Conservation (phyloP, 129 eudicot species). For the Chrysanthemum lavandulifolium region DNA sequence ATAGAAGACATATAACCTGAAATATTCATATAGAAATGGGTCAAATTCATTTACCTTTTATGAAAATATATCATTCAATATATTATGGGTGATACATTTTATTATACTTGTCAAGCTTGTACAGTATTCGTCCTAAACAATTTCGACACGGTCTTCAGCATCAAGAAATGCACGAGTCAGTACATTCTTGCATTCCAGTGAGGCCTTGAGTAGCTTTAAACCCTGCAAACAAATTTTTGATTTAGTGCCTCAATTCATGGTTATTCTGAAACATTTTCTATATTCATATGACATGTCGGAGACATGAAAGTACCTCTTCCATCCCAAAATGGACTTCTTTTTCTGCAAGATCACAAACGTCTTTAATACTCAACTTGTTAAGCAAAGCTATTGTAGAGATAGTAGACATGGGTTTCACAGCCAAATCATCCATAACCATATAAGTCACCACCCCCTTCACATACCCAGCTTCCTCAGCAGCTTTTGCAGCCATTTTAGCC, state of each 20-base stretch:
- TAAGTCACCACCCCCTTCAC: constrained; percentile 46
- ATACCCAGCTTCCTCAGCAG: constrained; percentile 28
- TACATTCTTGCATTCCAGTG: constrained; percentile 38
- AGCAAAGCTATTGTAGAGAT: constrained; percentile 36
- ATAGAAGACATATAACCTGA: too few relatives aligned
- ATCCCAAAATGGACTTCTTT: constrained; percentile 33
- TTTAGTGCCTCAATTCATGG: background rate
- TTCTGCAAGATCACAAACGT: constrained; percentile 37
- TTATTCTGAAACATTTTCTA: too few relatives aligned
- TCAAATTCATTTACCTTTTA: too few relatives aligned
- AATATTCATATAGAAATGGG: too few relatives aligned
- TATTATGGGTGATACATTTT: too few relatives aligned
- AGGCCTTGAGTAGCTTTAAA: constrained; percentile 37
- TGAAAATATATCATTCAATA: too few relatives aligned
- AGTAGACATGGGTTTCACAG: constrained; percentile 38
- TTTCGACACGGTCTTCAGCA: constrained; percentile 24
- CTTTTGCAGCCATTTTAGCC: constrained; percentile 13
- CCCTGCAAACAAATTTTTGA: constrained; percentile 27
- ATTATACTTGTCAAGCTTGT: background rate
- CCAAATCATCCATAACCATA: constrained; percentile 43
- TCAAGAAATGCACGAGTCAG: constrained; percentile 36
- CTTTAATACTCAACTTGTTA: constrained; percentile 30
- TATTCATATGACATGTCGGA: too few relatives aligned
- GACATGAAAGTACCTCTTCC: constrained; percentile 20
- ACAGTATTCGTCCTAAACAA: constrained; percentile 18